These are phyloP conservation scores for Pyricularia grisea DNA, from an alignment of 2,329 filamentous ascomycete species.

Conservation along the genomic window DNA sequence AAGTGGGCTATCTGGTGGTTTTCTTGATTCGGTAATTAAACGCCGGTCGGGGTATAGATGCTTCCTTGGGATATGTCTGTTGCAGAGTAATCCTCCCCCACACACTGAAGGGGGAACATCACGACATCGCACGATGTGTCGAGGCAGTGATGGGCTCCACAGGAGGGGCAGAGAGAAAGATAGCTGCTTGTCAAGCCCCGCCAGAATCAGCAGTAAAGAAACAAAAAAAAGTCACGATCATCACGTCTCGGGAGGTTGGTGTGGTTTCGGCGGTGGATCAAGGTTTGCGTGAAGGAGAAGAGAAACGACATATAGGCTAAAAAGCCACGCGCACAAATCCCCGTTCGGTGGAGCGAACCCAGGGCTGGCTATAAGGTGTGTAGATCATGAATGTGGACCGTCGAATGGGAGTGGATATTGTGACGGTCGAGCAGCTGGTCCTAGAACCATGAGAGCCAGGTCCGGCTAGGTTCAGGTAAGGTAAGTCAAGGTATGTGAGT, in stretches of 20 bases:
- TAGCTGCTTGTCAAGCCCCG: not conserved
- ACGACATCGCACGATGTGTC: not conserved
- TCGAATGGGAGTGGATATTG: no score
- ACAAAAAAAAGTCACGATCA: not conserved
- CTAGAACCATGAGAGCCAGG: no score
- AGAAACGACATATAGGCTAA: not conserved
- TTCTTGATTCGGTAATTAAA: not conserved
- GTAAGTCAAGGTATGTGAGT: not conserved
- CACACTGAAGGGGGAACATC: not conserved
- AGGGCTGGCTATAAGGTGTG: not conserved
- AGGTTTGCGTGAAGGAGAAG: not conserved
- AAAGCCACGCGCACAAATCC: not conserved
- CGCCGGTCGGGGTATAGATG: not conserved
- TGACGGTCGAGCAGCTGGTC: no score
- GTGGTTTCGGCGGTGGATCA: not conserved
- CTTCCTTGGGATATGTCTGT: not conserved
- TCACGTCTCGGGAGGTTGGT: not conserved
- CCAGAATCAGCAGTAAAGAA: not conserved
- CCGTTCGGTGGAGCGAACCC: not conserved
- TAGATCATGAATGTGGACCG: not conserved
- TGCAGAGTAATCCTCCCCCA: not conserved
- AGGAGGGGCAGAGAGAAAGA: not conserved
- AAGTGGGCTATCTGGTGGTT: not conserved
- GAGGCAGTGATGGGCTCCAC: not conserved
- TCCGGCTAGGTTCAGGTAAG: not conserved